A percentile compares a stretch with the other conserved stretches of the same genome.
Conservation (phyloP, 768 basidiomycete species). For the Lentinula edodes region DNA sequence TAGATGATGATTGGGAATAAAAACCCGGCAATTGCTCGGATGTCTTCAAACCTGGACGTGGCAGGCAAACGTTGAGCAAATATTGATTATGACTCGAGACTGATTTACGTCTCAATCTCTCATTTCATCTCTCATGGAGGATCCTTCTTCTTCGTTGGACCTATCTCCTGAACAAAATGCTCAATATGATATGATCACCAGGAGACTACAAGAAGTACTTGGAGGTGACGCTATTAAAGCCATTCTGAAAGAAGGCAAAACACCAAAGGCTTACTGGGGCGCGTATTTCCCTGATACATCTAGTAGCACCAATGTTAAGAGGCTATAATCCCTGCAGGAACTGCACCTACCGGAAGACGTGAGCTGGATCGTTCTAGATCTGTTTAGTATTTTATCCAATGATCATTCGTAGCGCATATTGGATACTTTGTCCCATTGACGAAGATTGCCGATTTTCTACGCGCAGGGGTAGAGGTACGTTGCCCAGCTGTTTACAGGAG, state of each 20-base stretch:
- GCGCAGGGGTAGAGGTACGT: constrained; percentile 81
- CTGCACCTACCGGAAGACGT: constrained; percentile 94
- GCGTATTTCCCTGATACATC: constrained; percentile 21
- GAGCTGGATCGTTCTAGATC: constrained; percentile 25
- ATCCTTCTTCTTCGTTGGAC: background rate
- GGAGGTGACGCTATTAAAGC: constrained; percentile 80
- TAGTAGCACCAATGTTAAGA: constrained; percentile 7
- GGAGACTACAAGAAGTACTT: constrained; percentile 82
- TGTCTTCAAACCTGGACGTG: background rate
- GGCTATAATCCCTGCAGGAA: constrained; percentile 45
- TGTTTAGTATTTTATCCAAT: background rate
- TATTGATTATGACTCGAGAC: background rate
- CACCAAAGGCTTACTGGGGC: constrained; percentile 93
- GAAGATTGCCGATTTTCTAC: constrained; percentile 95
- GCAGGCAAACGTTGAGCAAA: background rate
- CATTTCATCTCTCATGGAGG: constrained; percentile 19
- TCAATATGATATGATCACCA: constrained; percentile 78
- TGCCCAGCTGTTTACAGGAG: background rate
- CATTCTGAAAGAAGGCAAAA: constrained; percentile 69
- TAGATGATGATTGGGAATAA: background rate
- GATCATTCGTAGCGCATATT: constrained; percentile 75
- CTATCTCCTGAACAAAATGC: constrained; percentile 20
- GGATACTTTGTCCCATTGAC: constrained; percentile 94
- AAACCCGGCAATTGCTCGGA: background rate
- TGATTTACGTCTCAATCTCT: background rate